These are phyloP conservation scores for Kodamaea alishanica DNA, from an alignment of 1,139 yeast genomes.

Conservation along the genomic window DNA sequence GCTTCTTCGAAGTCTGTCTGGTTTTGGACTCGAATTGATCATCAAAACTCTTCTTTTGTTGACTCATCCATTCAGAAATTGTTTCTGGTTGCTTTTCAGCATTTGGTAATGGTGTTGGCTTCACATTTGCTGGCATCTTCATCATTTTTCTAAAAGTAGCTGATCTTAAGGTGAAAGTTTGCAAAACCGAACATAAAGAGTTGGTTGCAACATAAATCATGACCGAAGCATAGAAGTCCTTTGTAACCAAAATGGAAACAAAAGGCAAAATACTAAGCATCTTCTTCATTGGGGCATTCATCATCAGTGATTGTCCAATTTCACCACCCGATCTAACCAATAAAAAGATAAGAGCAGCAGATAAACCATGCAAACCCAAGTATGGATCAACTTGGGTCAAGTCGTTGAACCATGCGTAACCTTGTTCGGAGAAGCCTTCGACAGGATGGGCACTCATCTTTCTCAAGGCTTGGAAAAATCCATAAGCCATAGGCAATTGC, in stretches of 20 bases:
- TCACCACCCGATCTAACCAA: conserved; percentile 89
- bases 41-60: conserved; percentile 31
- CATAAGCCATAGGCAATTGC: conserved; percentile 83
- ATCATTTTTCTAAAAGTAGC: conserved; percentile 52
- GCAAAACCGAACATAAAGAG: conserved; percentile 69
- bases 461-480: conserved; percentile 84
- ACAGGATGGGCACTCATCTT: conserved; percentile 84
- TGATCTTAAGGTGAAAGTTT: conserved; percentile 62
- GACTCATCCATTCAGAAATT: conserved; percentile 38
- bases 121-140: conserved; percentile 65
- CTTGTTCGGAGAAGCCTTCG: conserved; percentile 75
- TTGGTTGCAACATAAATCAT: conserved; percentile 82
- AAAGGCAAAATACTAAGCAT: conserved; percentile 69
- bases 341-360: conserved; percentile 75
- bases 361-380: conserved; percentile 76
- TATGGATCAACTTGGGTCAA: conserved; percentile 86
- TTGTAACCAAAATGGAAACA: conserved; percentile 79
- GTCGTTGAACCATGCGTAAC: conserved; percentile 79
- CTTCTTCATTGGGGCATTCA: conserved; percentile 65
- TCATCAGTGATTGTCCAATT: conserved; percentile 67
- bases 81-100: conserved; percentile 28
- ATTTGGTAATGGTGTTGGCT: conserved; percentile 34
- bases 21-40: conserved; percentile 34
- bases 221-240: conserved; percentile 80
- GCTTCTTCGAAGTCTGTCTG: conserved; percentile 34